Conservation (phyloP, 176 grass and related monocot species). For the Hyparrhenia diplandra region DNA sequence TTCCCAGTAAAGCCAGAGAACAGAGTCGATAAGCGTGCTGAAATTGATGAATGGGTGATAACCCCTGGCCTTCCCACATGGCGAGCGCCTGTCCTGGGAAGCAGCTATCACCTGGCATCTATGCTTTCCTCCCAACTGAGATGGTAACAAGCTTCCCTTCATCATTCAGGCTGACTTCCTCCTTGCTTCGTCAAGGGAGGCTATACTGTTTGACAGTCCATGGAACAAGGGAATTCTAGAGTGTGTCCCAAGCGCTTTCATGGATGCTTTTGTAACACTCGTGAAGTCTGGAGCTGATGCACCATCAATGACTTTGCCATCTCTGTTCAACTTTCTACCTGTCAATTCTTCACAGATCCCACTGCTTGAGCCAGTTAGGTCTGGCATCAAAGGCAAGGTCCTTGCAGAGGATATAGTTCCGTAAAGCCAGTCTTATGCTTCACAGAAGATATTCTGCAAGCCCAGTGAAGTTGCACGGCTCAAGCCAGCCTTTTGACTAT, state of each 20-base stretch:
- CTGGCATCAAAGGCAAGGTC: conserved; percentile 54
- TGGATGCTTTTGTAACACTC: conserved; percentile 47
- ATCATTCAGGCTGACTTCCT: conserved; percentile 87
- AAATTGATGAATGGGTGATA: conserved; percentile 69
- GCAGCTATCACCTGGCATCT: conserved; percentile 28
- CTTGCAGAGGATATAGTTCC: conserved; percentile 50
- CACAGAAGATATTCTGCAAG: conserved; percentile 69
- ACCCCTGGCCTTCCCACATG: conserved; percentile 56
- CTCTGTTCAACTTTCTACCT: conserved; percentile 51
- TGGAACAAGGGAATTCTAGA: conserved; percentile 82
- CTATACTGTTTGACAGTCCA: conserved; percentile 51
- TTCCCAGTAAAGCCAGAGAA: conserved; percentile 57
- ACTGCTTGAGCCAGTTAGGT: conserved; percentile 40
- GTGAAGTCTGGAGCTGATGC: conserved; percentile 38
- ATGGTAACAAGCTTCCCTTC: conserved; percentile 69
- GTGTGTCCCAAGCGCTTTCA: conserved; percentile 56
- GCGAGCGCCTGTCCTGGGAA: conserved; percentile 40
- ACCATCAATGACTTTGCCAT: conserved; percentile 29
- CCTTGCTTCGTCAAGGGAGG: conserved; percentile 56
- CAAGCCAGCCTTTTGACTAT: conserved; percentile 47
- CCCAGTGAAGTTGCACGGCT: conserved; percentile 42
- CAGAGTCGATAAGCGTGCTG: conserved; percentile 53
- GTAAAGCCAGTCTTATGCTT: conserved; percentile 42
- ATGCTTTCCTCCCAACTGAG: conserved; percentile 69
- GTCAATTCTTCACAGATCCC: conserved; percentile 27